Base-by-base conservation (phyloP, 2,329 filamentous ascomycete species). In the Ilyonectria robusta region DNA sequence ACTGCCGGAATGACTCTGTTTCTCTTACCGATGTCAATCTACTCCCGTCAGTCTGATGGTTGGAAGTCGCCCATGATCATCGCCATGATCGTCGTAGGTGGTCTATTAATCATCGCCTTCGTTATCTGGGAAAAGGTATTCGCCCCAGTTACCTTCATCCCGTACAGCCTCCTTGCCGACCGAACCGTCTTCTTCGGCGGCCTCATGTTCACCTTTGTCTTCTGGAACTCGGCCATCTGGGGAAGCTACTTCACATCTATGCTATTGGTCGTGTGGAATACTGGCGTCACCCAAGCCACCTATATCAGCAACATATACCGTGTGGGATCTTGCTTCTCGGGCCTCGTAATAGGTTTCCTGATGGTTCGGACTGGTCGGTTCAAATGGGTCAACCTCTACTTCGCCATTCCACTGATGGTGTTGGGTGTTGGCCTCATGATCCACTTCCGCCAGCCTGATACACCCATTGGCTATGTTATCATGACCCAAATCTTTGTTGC, bases 21-120 rank as follows among this genome's bases (percentile, higher is more conserved):
- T 70, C 80, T 93, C n/a, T 82, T 93, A 1, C 89, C 91, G 0
- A 88, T 93, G 75, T 91, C 85, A n/a, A 81, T 93, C 17, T 84
- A 86, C 53, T 70, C 78, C 10, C 70, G 75, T 40, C 81, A 84
- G 11, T 78, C 81, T 42, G 73, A 83, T 48, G 82, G 82, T 3
- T 89, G 86, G 86, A 77, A 78, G 42, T 85, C 84, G 17, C 79
- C 82, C 37, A 79, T 84, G 55, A 86, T 90, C 70, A 83, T 90
- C 58, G 77, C 80, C 23, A 87, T 91, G 81, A 80, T 86, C 23
- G 83, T 89, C 2, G 74, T 92, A 26, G 92, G 92, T 0, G 78
- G 86, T 11, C 68, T 89, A 0, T 85, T 88, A 26, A 79, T 93
- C 1, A 75, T 88, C 10, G 71, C 80, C 4, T 89, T 92, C 65